Evolutionary conservation across 2,329 filamentous ascomycete species (phyloP), one percentile per base, ranked within the genome.

Genomic region (Pestalotiopsis sp.): DNA sequence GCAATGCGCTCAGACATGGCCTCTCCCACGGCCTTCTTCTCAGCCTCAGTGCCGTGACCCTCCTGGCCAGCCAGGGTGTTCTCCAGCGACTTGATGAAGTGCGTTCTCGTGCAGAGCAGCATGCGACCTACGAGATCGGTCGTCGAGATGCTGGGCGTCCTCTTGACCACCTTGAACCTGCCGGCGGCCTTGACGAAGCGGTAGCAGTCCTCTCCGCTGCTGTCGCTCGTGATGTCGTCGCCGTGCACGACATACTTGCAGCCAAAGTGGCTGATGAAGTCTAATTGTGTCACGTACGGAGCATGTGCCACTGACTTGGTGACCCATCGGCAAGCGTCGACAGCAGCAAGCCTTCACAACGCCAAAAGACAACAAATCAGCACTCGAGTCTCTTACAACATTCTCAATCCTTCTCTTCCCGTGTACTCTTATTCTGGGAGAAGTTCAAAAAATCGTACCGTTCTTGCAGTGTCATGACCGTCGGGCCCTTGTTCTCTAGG

Each of bases 121-220:
- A 99, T 99, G 75, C 96, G 91, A 23, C 96, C 96, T 31, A 99
- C 96, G n/a, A 99, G 88, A 78, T 99, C 96, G 3, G 96, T 99
- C 2, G 96, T 99, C 11, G 94, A 97, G 77, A 99, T 99, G 69
- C 94, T 95, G 0, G 96, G 96, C 2, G 96, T 98, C 72, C 96
- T 89, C 84, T 97, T 97, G 60, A 99, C 96, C 20, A 99, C 94
- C 82, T 97, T 95, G 88, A 99, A 99, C 58, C 96, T 89, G 13
- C 92, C 92, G 1, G 95, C 96, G 56, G 93, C 91, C 83, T 99
- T 99, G 76, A 99, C 96, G 77, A 95, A 98, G 70, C 96, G 93
- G 83, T 99, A 99, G 83, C 95, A 98, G 83, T 99, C 96, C 79
- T 97, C 92, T 57, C 96, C 96, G 73, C 91, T 90, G 78, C 92